These are phyloP conservation scores for Eutypa lata DNA, from an alignment of 2,329 filamentous ascomycete genomes.

Conservation along the genomic window DNA sequence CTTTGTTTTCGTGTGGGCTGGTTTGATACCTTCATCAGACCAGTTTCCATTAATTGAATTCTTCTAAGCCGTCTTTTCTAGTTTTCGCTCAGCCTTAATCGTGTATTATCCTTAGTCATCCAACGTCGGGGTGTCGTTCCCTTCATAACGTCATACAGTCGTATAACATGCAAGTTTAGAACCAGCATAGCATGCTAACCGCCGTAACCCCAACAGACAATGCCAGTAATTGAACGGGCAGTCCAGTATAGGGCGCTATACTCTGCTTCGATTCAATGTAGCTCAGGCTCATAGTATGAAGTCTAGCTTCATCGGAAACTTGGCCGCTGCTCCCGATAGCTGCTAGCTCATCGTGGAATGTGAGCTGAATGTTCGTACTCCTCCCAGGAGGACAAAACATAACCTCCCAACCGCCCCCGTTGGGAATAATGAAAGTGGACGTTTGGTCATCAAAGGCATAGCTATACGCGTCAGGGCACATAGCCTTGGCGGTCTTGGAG, in stretches of 20 bases:
- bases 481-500: conserved; percentile 64
- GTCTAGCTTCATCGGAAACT: conserved; percentile 32
- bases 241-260: background rate
- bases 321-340: conserved; percentile 42
- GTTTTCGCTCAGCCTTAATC: background rate
- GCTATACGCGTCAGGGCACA: conserved; percentile 84
- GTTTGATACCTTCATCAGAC: background rate
- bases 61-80: background rate
- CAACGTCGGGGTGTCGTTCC: background rate
- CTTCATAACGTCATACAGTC: background rate
- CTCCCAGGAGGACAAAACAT: conserved; percentile 69
- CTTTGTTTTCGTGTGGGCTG: too few species aligned
- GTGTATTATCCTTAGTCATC: background rate
- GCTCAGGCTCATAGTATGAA: conserved; percentile 31
- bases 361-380: conserved; percentile 56
- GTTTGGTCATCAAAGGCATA: conserved; percentile 63
- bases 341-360: conserved; percentile 47
- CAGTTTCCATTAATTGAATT: background rate
- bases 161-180: background rate
- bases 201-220: background rate
- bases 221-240: background rate
- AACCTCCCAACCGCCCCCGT: conserved; percentile 73
- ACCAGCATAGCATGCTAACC: background rate
- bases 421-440: conserved; percentile 60
- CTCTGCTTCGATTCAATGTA: conserved; percentile 29